Evolutionary conservation across 2,329 filamentous ascomycete species (phyloP).

Genomic region (Trichophyton mentagrophytes): DNA sequence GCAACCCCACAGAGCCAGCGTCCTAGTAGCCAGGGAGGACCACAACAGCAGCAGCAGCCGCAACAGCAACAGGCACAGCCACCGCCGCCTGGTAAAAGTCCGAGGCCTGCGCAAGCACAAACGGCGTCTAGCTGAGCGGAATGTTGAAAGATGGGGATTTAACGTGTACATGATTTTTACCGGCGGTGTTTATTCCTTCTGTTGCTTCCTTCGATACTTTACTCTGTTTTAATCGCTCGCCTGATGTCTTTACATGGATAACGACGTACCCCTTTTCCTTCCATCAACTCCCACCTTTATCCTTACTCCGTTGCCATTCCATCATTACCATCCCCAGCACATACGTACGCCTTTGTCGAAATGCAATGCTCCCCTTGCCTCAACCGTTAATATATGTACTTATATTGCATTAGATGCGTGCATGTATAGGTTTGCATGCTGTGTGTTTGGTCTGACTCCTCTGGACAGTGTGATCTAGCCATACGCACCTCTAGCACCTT

Average conservation of each 20-base stretch:
- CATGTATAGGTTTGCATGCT: conserved; percentile 4
- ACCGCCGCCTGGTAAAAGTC: conserved; percentile 18
- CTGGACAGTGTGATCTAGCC: not conserved
- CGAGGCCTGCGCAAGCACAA: conserved; percentile 31
- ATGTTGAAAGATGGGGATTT: not conserved
- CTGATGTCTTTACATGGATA: not conserved
- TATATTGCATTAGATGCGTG: conserved; percentile 3
- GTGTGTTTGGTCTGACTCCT: not conserved
- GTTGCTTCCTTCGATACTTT: not conserved
- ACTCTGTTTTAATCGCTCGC: not conserved
- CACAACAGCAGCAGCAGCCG: not conserved
- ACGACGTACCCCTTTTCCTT: not conserved
- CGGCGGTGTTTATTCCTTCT: not conserved
- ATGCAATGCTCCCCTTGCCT: not conserved
- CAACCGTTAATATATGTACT: not conserved
- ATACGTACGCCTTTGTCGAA: not conserved
- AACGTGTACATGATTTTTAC: not conserved
- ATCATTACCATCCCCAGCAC: not conserved
- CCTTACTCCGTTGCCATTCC: not conserved
- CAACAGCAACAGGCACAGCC: not conserved
- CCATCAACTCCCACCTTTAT: not conserved
- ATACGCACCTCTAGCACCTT: not conserved
- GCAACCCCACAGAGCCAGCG: conserved; percentile 36
- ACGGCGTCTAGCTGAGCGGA: conserved; percentile 24
- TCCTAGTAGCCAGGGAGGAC: conserved; percentile 30